phyloP scores from a whole-genome alignment of 352 stramenopile genomes.

The Phytopythium cucurbitacearum region DNA sequence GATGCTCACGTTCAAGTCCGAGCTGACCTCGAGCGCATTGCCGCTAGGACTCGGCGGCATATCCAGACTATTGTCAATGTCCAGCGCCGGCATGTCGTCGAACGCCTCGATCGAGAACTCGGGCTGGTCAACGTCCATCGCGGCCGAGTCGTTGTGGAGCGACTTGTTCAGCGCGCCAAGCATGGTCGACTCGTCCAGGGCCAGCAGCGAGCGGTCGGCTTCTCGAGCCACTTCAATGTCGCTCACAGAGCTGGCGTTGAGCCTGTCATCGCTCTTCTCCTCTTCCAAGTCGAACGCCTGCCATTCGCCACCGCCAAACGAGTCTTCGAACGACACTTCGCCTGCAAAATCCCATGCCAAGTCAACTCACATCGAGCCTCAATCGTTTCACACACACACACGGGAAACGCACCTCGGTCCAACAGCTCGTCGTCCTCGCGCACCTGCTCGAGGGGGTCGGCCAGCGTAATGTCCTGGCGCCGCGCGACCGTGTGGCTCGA shows the following conservation, averaged over 20 bases:
- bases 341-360: conserved; percentile 25
- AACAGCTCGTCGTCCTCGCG: conserved; percentile 45
- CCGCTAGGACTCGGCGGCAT: conserved; percentile 31
- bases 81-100: conserved; percentile 44
- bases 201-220: conserved; percentile 40
- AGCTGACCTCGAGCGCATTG: conserved; percentile 59
- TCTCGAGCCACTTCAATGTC: conserved; percentile 83
- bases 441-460: conserved; percentile 49
- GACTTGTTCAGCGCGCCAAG: conserved; percentile 40
- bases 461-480: conserved; percentile 83
- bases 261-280: conserved; percentile 35
- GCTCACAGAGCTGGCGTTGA: conserved; percentile 69
- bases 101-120: conserved; percentile 59
- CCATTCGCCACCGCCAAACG: conserved; percentile 74
- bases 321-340: conserved; percentile 66
- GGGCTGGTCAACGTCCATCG: conserved; percentile 24
- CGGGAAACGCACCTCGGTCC: conserved; percentile 33
- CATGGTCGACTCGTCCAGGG: conserved; percentile 56
- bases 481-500: conserved; percentile 74
- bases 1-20: conserved; percentile 63
- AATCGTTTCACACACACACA: conserved; percentile 7
- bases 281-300: conserved; percentile 82
- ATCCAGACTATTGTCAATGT: conserved; percentile 35
- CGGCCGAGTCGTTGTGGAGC: conserved; percentile 26
- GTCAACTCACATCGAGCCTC: no score